phyloP scores from a whole-genome alignment of 768 basidiomycete species.

The Suillus alpinus region DNA sequence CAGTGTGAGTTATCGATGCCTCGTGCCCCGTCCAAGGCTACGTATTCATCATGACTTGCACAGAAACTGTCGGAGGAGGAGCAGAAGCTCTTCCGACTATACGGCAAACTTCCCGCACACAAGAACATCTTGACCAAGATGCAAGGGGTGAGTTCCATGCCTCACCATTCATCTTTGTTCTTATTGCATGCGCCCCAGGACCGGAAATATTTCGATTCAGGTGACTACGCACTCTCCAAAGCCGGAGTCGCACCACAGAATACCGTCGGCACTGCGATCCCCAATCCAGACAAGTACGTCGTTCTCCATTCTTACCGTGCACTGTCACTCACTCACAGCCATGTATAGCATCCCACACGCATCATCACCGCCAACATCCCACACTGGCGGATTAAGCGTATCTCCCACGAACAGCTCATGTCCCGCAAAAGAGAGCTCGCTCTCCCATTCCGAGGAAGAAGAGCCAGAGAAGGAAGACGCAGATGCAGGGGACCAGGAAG shows the following conservation, averaged over 20 bases:
- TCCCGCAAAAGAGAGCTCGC: slow-evolving; percentile 59
- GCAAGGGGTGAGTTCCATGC: slow-evolving; percentile 69
- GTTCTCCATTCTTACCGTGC: not conserved
- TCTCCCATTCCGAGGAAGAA: slow-evolving; percentile 30
- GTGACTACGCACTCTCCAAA: slow-evolving; percentile 96
- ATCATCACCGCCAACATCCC: slow-evolving; percentile 60
- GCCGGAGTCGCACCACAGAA: slow-evolving; percentile 88
- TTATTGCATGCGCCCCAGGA: slow-evolving; percentile 52
- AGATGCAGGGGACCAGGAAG: slow-evolving; percentile 12
- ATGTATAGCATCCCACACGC: slow-evolving; percentile 82
- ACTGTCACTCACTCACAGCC: not conserved
- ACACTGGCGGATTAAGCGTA: slow-evolving; percentile 57
- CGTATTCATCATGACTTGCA: slow-evolving; percentile 9
- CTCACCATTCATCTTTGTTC: not conserved
- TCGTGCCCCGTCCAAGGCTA: slow-evolving; percentile 5
- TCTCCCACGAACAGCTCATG: slow-evolving; percentile 73
- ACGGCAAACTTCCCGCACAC: slow-evolving; percentile 91
- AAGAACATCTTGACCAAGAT: slow-evolving; percentile 93
- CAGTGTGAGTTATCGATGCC: slow-evolving; percentile 56
- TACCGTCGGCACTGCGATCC: slow-evolving; percentile 92
- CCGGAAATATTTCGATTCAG: slow-evolving; percentile 99
- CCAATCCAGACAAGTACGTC: slow-evolving; percentile 93
- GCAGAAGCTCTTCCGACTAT: slow-evolving; percentile 89
- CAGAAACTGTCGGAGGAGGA: slow-evolving; percentile 87
- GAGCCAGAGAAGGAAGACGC: slow-evolving; percentile 15